Conservation (phyloP, 441 rosid species). For the Croton setiger region DNA sequence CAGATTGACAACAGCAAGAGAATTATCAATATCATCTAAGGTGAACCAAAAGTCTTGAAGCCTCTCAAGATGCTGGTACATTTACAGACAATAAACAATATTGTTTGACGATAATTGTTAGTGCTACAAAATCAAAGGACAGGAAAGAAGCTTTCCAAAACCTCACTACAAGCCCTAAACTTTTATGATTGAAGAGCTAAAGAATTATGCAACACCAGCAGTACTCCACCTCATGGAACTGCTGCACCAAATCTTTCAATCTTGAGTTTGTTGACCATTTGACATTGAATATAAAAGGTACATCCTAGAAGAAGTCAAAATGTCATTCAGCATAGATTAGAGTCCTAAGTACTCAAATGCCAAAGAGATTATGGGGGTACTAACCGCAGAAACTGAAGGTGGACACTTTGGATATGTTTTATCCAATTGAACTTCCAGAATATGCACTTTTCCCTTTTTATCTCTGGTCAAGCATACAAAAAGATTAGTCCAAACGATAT, state of each 20-base stretch:
- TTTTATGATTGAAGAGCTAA: neutral
- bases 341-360: slow-evolving; percentile 3
- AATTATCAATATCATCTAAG: slow-evolving; percentile 66
- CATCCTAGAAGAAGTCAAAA: slow-evolving; percentile 42
- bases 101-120: slow-evolving; percentile 2
- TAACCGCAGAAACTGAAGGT: slow-evolving; percentile 63
- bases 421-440: slow-evolving; percentile 52
- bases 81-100: neutral
- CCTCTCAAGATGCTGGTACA: slow-evolving; percentile 52
- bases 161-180: neutral
- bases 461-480: slow-evolving; percentile 43
- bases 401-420: slow-evolving; percentile 50
- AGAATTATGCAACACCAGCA: slow-evolving; percentile 4
- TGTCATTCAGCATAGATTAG: neutral
- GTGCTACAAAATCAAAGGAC: slow-evolving; percentile 8
- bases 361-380: slow-evolving; percentile 24
- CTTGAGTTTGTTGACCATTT: slow-evolving; percentile 58
- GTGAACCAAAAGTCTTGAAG: slow-evolving; percentile 73
- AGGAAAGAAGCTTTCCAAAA: slow-evolving; percentile 4
- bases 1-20: slow-evolving; percentile 46
- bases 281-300: slow-evolving; percentile 51
- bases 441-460: slow-evolving; percentile 47
- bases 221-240: slow-evolving; percentile 48
- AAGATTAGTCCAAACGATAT: neutral
- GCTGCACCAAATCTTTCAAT: slow-evolving; percentile 58